Evolutionary conservation across 306 rosid species (phyloP), one percentile per base, ranked within the genome.

Genomic region (Argentina anserina): DNA sequence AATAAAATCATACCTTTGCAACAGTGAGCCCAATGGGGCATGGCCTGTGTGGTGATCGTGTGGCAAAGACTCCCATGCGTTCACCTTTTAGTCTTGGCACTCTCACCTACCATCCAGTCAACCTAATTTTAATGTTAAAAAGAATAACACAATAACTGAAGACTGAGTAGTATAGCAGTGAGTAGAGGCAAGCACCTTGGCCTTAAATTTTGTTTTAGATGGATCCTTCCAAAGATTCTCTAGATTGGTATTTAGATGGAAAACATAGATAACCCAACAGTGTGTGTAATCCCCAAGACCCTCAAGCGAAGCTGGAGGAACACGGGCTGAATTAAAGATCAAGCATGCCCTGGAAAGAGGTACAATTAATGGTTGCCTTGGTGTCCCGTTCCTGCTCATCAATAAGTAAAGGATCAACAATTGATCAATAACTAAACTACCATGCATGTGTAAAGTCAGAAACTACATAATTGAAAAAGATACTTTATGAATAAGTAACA

Each of bases 21-120:
- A 94, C 90, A 18, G 96, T 87, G 72, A 91, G 92, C 76, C 98
- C 98, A 78, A 94, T 91, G 80, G 98, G 98, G 77, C 96, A 94
- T 23, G 94, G 94, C 69, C 98, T 88, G 74, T 94, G 98, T 75
- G 98, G 98, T 62, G 97, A 86, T 78, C 98, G 79, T 5, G 98
- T 94, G 21, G 92, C 97, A 84, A 91, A 91, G 74, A 94, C 87
- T 82, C 98, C 98, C 86, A 82, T 83, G 73, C 70, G 90, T 85
- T 81, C 87, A 78, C 98, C 98, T 74, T 91, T 89, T 74, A 89
- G 76, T 84, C 95, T 86, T 1, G 97, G 98, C 49, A 94, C 98
- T 76, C 86, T 89, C 84, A 94, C 97, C 98, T 94, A 85, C 75
- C 88, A 89, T 76, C 79, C 75, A 74, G 77, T 70, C 75, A 80